Base-by-base conservation (phyloP, 192 early-diverging fungal genomes). In the Diversispora epigaea region DNA sequence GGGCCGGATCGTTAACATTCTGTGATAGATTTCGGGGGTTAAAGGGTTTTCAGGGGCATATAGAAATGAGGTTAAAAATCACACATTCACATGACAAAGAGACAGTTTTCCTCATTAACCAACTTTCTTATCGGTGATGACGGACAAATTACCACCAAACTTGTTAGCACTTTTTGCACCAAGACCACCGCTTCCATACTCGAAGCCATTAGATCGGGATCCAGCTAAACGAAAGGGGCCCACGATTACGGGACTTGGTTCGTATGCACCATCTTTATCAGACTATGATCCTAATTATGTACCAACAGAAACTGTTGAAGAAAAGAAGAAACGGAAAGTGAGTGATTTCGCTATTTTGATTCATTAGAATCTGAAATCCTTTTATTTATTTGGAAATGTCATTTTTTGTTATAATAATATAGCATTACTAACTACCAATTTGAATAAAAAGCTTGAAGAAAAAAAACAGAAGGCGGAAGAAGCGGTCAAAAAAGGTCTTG, bases 111-210 rank as follows among this genome's bases (percentile, higher is more conserved):
- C 50, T 52, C 50, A 17, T 12, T 52, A n/a, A 52, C 0, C 50
- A 17, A 17, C 50, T 52, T 17, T 52, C 17, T n/a, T 4, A 12
- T 52, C 17, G 41, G n/a, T 43, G 5, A 73, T 73, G 71, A 73
- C 71, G 12, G 71, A 73, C 43, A 73, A 73, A 62, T 73, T 91
- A 57, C 88, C 91, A 55, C 90, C 91, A 3, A 86, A 93, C 63
- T 83, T 96, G 39, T 78, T 94, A 7, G 84, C 86, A 58, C 89
- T 94, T 19, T 96, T 96, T 83, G 88, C 89, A 19, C 92, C 94
- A 25, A 85, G 94, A 50, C 94, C 94, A 32, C 89, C 91, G 10
- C 83, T 94, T n/a, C 80, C 80, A 19, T 84, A 86, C 77, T 64
- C 85, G 10, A 76, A 85, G 41, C 91, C 94, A 32, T 71, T 93